Percentiles rank a stretch among this genome's conserved stretches.
Conservation (phyloP, 495 filamentous ascomycete species). For the Tetracladium marchalianum region DNA sequence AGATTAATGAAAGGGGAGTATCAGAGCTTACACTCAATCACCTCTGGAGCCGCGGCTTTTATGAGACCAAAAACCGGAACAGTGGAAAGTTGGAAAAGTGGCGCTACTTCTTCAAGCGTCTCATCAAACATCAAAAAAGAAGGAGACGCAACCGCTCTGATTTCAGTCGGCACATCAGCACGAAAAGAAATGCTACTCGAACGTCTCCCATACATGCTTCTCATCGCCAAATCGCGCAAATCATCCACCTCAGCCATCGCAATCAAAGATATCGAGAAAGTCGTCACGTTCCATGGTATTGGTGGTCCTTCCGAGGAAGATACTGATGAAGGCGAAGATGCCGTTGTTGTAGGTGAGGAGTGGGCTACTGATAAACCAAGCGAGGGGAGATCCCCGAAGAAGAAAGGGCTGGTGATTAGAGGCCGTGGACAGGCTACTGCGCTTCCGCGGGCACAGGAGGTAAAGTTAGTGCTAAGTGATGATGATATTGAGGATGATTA, state of each 20-base stretch:
- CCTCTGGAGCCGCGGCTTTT: slow-evolving; percentile 32
- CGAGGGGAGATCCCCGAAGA: slow-evolving; percentile 24
- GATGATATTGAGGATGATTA: slow-evolving; percentile 92
- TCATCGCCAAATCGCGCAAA: slow-evolving; percentile 40
- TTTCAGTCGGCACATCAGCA: slow-evolving; percentile 48
- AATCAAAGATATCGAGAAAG: slow-evolving; percentile 50
- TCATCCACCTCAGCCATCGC: slow-evolving; percentile 11
- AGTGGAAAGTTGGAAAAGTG: slow-evolving; percentile 29
- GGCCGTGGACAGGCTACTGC: slow-evolving; percentile 13
- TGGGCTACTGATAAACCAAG: slow-evolving; percentile 50
- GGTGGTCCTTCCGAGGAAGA: slow-evolving; percentile 32
- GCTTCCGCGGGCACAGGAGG: slow-evolving; percentile 31
- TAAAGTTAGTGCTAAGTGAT: slow-evolving; percentile 72
- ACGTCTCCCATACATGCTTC: slow-evolving; percentile 73
- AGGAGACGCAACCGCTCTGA: slow-evolving; percentile 22
- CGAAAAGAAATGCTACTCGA: slow-evolving; percentile 70
- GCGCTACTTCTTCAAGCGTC: slow-evolving; percentile 15
- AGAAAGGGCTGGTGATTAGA: slow-evolving; percentile 12
- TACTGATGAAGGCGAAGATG: slow-evolving; percentile 34
- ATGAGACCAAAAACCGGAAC: slow-evolving; percentile 21
- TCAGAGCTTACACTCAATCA: slow-evolving; percentile 18
- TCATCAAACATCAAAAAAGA: slow-evolving; percentile 3
- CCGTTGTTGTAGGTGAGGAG: slow-evolving; percentile 25
- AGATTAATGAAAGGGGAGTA: slow-evolving; percentile 41
- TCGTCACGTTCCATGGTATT: slow-evolving; percentile 56